Evolutionary conservation across 2,329 filamentous ascomycete genomes (phyloP), one percentile per base, ranked within the genome.

Genomic region (Aureobasidium sp.): DNA sequence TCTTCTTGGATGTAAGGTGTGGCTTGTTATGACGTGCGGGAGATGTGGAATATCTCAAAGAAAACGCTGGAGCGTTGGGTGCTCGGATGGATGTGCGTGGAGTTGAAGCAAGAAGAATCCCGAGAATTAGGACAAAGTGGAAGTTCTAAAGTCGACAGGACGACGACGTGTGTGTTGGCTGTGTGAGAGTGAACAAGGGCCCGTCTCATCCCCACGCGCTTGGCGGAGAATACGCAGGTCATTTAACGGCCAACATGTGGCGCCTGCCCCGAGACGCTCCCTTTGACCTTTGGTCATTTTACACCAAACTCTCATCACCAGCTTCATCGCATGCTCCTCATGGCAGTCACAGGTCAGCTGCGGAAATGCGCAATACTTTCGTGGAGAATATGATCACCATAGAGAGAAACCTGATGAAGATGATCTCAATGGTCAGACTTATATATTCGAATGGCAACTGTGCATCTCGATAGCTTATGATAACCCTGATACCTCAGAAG

Each of bases 1-100:
- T 50, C 27, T 58, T 42, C 4, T n/a, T 29, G 46, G 29, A 48
- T n/a, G 6, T 17, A 37, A 23, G 6, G 57, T 41, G 59, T 55
- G 59, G 59, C 29, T 62, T 62, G 48, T 62, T 52, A 23, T 60
- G 57, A 60, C 46, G 57, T 47, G 57, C 46, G 44, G 34, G 34
- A 36, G 26, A 0, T 2, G 44, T 37, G 57, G 57, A 51, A 41
- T 36, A 42, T 50, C 23, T 37, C 17, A 41, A 32, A 15, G 15
- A 23, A 10, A 42, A 27, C 34, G 55, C 42, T 17, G 42, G 29
- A 42, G 55, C 42, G 55, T 32, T 17, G 42, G 42, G 15, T 47
- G 29, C 29, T 37, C 26, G 53, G 53, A 46, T 34, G 26, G 53
- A 46, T 44, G 27, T 23, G 29, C 8, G 23, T 57, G 53, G 27